Percentiles rank a stretch among this genome's conserved stretches.
Evolutionary conservation across 2,329 filamentous ascomycete species (phyloP).

Genomic region (Nectriaceae sp.): DNA sequence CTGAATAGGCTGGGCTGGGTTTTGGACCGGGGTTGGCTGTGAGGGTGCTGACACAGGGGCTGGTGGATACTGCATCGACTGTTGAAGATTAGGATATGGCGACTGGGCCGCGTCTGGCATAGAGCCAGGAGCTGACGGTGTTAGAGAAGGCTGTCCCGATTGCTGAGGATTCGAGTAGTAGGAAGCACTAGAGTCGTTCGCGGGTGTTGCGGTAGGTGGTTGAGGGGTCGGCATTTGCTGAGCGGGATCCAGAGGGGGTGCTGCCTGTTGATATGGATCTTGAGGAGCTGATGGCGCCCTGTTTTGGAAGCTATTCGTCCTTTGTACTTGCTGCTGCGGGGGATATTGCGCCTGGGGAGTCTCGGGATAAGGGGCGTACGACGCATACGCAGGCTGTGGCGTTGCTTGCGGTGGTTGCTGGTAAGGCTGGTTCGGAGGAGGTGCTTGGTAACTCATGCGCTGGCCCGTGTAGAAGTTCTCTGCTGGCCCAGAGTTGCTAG

Average conservation of each 20-base stretch:
- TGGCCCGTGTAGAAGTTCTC: conserved; percentile 82
- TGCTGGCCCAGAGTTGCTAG: conserved; percentile 53
- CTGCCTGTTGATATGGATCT: conserved; percentile 29
- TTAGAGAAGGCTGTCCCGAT: conserved; percentile 33
- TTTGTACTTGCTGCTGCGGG: conserved; percentile 47
- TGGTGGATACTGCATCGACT: conserved; percentile 46
- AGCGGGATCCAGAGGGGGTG: conserved; percentile 34
- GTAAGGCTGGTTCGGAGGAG: conserved; percentile 38
- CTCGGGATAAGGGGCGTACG: conserved; percentile 45
- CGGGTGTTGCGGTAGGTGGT: conserved; percentile 28
- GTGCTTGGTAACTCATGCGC: conserved; percentile 52
- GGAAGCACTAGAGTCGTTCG: conserved; percentile 54
- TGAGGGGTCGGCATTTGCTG: conserved; percentile 33
- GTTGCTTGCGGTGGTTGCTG: conserved; percentile 33
- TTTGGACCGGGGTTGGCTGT: conserved; percentile 34
- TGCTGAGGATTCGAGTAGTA: conserved; percentile 58
- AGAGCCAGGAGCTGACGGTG: conserved; percentile 40
- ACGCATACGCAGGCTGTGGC: conserved; percentile 40
- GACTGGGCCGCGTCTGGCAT: conserved; percentile 47
- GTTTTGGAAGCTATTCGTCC: conserved; percentile 54
- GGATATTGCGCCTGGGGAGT: conserved; percentile 46
- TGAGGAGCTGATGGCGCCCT: conserved; percentile 37
- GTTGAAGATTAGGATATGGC: conserved; percentile 55
- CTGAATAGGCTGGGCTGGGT: conserved; percentile 27
- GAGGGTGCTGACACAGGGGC: conserved; percentile 41